Evolutionary conservation across 192 early-diverging fungal genomes (phyloP), one percentile per base, ranked within the genome.

Genomic region (Podila epigama): DNA sequence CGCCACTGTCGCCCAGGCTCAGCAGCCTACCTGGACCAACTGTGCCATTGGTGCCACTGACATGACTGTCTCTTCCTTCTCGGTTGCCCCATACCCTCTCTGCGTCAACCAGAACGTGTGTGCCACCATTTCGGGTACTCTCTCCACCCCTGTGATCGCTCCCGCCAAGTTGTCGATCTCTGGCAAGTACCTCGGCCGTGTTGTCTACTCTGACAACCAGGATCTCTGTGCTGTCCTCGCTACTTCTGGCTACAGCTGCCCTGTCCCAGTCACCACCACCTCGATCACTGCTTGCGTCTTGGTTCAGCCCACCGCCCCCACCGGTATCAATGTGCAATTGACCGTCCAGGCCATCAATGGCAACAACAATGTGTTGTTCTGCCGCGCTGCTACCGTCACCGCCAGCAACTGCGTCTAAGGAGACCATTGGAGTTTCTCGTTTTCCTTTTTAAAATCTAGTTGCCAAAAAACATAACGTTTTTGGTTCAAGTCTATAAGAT

Each of bases 31-130:
- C 52, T 54, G 52, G 52, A 10, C 52, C 29, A 69, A 70, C 52
- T 58, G 79, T 34, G 56, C 69, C 37, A 79, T 75, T 8, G 59
- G 67, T 67, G 72, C 80, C 75, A 54, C 51, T 36, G 81, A 84
- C 82, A 81, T 80, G 82, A 35, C 73, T 31, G 64, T 70, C 65
- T 69, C 81, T 66, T 70, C 79, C 80, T 69, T 73, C 56, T 54
- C 61, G 25, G 58, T 79, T 15, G 61, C 66, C 56, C 83, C 79
- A 66, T 82, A 65, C 68, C 75, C 64, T 58, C 50, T 79, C 7
- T 62, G 81, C 54, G 68, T 85, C 18, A 41, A 66, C 51, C 11
- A 66, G 41, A 51, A 79, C n/a, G 69, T 63, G 20, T 79, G 82
- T 20, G 40, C 58, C 32, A 54, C 66, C 18, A 59, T 68, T 42